Base-by-base conservation (phyloP, 768 basidiomycete species). In the Gloeophyllum trabeum region DNA sequence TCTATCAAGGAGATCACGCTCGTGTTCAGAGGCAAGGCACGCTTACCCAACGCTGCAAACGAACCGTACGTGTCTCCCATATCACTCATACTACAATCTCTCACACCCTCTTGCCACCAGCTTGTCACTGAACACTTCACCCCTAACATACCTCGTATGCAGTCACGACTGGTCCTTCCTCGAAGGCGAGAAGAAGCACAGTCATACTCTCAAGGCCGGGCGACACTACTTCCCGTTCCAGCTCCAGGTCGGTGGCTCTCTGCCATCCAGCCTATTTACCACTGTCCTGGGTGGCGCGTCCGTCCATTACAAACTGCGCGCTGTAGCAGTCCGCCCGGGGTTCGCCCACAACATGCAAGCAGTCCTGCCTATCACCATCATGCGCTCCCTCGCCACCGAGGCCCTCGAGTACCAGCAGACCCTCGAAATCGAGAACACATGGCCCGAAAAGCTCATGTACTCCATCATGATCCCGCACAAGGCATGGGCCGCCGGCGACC, bases 391-490 rank as follows among this genome's bases (percentile, higher is more conserved):
- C 54, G 67, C 76, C 16, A 57, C 76, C 1, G 90, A 92, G 47
- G 83, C 93, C 0, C 73, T 96, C 51, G 94, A 97, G 59, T 97
- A 89, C 66, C 93, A 90, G 53, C 92, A 97, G 56, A 90, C 90
- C 2, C 73, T 96, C 44, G 94, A 98, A 59, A 81, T 89, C 49
- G 88, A 96, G 61, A 96, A 93, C 59, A 92, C 91, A 13, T 98
- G 94, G 94, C 92, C 94, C 0, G 84, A 83, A 18, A 98, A 97
- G 64, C 66, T 96, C 61, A 94, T 93, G 92, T 97, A 94, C 59
- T 81, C 84, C 4, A 76, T 90, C 54, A 85, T 91, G 65, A 61
- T 98, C 24, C 93, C 93, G 0, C 91, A 94, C 70, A 94, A 93
- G 56, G 94, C 93, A 0, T 97, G 86, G 79, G 88, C 91, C 0